Percentiles rank a stretch among this genome's conserved stretches.
These are phyloP conservation scores for Dictyostelium brefeldianum DNA, from an alignment of 78 protist genomes.

Conservation along the genomic window DNA sequence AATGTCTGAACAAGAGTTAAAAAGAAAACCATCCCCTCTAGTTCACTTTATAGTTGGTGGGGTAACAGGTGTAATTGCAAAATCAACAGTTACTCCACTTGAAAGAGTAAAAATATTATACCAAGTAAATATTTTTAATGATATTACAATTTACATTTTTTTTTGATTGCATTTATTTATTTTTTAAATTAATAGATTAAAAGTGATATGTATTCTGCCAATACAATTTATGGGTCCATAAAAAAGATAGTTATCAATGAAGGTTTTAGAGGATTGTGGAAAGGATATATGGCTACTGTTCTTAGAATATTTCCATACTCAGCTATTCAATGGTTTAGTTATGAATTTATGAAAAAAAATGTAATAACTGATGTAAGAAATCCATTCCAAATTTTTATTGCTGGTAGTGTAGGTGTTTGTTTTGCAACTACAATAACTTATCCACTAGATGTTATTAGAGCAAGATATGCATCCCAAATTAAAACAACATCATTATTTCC, in stretches of 20 bases:
- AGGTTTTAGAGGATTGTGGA: slow-evolving; percentile 86
- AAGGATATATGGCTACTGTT: slow-evolving; percentile 88
- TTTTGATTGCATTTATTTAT: too few relatives aligned
- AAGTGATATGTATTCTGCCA: slow-evolving; percentile 34
- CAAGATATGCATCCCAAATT: slow-evolving; percentile 81
- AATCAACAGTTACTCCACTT: slow-evolving; percentile 87
- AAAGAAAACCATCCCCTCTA: too few relatives aligned
- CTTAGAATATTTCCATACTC: slow-evolving; percentile 89
- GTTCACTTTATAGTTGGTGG: slow-evolving; percentile 83
- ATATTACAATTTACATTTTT: neutral
- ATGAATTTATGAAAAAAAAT: slow-evolving; percentile 32
- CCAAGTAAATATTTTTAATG: slow-evolving; percentile 39
- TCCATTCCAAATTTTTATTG: slow-evolving; percentile 52
- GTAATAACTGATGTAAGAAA: neutral
- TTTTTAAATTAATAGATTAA: neutral
- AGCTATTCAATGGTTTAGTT: slow-evolving; percentile 81
- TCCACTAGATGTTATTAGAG: slow-evolving; percentile 93
- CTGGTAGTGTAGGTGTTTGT: slow-evolving; percentile 91
- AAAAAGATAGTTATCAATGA: slow-evolving; percentile 45
- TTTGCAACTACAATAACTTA: slow-evolving; percentile 86
- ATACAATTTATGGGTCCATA: slow-evolving; percentile 29
- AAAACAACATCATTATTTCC: too few relatives aligned
- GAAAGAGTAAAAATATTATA: slow-evolving; percentile 91
- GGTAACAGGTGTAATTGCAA: slow-evolving; percentile 80
- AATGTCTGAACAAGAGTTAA: too few relatives aligned